A percentile compares a stretch with the other conserved stretches of the same genome.
Conservation (phyloP, 2,329 filamentous ascomycete species). For the Cladophialophora bantiana region DNA sequence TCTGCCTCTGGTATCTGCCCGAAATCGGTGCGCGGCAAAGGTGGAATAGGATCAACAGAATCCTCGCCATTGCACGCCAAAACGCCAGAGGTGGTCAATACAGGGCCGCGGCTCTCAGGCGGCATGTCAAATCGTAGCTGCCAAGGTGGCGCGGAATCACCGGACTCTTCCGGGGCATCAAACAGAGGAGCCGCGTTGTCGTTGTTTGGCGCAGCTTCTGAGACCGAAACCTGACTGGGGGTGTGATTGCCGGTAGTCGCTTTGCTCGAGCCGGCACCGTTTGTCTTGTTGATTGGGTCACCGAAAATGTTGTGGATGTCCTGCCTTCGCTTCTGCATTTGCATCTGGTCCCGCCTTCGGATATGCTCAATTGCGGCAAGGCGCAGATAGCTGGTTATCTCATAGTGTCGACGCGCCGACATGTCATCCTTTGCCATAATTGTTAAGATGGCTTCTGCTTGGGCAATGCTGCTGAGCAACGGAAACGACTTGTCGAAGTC, state of each 20-base stretch:
- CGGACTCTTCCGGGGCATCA: constrained; percentile 22
- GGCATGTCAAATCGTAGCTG: constrained; percentile 38
- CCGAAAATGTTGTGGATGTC: constrained; percentile 54
- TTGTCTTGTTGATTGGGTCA: constrained; percentile 38
- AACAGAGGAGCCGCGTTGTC: constrained; percentile 23
- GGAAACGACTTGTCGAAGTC: constrained; percentile 42
- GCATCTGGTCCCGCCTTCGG: constrained; percentile 47
- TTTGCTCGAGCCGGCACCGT: constrained; percentile 16
- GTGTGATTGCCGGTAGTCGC: constrained; percentile 27
- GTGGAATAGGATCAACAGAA: constrained; percentile 19
- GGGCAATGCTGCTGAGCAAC: constrained; percentile 40
- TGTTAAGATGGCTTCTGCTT: constrained; percentile 39
- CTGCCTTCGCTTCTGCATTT: constrained; percentile 49
- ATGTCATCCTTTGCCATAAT: constrained; percentile 39
- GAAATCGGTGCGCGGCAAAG: constrained; percentile 31
- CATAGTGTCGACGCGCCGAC: constrained; percentile 39
- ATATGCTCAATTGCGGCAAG: constrained; percentile 49
- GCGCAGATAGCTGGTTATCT: constrained; percentile 52
- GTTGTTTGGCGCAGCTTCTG: constrained; percentile 8
- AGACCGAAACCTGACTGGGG: constrained; percentile 16
- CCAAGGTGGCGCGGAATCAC: constrained; percentile 32
- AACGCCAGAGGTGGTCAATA: constrained; percentile 40
- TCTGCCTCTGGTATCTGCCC: constrained; percentile 28
- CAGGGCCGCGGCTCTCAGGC: constrained; percentile 36
- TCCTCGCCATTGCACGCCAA: constrained; percentile 36